A percentile compares a stretch with the other conserved stretches of the same genome.
These are phyloP conservation scores for Ceratocystis eucalypticola DNA, from an alignment of 2,329 filamentous ascomycete genomes.

Conservation along the genomic window DNA sequence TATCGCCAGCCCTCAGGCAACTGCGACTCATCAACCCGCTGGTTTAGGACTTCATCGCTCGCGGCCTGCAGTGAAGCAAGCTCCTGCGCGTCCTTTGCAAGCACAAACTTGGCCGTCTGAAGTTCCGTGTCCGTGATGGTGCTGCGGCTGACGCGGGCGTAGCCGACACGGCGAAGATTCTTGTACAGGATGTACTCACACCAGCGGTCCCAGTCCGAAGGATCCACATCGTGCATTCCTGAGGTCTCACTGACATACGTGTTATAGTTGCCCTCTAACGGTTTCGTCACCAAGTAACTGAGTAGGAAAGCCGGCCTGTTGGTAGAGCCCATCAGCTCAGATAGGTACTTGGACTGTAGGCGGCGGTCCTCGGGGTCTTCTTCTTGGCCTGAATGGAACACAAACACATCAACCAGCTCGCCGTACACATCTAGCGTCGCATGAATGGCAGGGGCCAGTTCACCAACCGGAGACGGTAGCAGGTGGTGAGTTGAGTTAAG, in stretches of 20 bases:
- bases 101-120: conserved; percentile 88
- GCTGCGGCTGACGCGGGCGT: conserved; percentile 74
- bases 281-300: conserved; percentile 84
- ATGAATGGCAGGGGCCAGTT: conserved; percentile 89
- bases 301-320: conserved; percentile 71
- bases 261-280: conserved; percentile 88
- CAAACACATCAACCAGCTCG: conserved; percentile 78
- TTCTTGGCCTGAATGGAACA: conserved; percentile 97
- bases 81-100: conserved; percentile 53
- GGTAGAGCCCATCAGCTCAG: conserved; percentile 74
- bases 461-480: conserved; percentile 81
- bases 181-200: conserved; percentile 99
- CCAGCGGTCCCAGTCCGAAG: conserved; percentile 90
- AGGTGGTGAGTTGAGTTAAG: conserved; percentile 94
- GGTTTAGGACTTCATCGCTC: conserved; percentile 41
- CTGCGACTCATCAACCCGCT: conserved; percentile 52
- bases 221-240: conserved; percentile 92
- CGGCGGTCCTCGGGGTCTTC: conserved; percentile 87
- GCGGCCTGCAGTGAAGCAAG: conserved; percentile 31
- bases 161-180: conserved; percentile 68
- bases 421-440: conserved; percentile 93
- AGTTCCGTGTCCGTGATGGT: conserved; percentile 96
- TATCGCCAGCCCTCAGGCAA: conserved; percentile 70
- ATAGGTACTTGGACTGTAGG: conserved; percentile 72
- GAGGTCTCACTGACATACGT: conserved; percentile 77